Percentiles rank a stretch among this genome's conserved stretches.
Evolutionary conservation across 2,329 filamentous ascomycete genomes (phyloP).

Genomic region (Fusarium xylarioides): DNA sequence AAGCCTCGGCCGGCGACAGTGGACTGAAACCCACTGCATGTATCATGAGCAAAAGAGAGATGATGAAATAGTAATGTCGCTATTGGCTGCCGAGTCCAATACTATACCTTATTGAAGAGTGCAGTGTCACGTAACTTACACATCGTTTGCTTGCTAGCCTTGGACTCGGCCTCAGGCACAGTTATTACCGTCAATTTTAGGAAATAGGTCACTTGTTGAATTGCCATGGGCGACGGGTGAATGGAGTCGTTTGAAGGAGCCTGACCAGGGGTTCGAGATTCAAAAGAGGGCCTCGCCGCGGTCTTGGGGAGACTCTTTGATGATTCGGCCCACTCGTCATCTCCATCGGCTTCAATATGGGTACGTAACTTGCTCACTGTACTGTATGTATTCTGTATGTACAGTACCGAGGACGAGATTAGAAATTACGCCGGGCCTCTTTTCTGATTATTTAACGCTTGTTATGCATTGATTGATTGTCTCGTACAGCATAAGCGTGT

Average conservation of each 20-base stretch:
- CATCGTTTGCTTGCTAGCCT: slow-evolving; percentile 5
- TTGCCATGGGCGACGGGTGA: slow-evolving; percentile 40
- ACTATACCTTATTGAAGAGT: not conserved
- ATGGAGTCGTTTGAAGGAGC: slow-evolving; percentile 18
- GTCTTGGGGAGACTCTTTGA: slow-evolving; percentile 24
- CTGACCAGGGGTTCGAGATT: slow-evolving; percentile 2
- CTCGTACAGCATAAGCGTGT: slow-evolving; percentile 18
- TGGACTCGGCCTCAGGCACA: slow-evolving; percentile 22
- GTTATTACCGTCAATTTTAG: not conserved
- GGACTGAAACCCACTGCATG: slow-evolving; percentile 10
- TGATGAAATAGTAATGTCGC: slow-evolving; percentile 9
- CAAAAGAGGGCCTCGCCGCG: slow-evolving; percentile 22
- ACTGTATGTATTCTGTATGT: not conserved
- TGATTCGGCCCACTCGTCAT: slow-evolving; percentile 41
- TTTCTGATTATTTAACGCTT: not conserved
- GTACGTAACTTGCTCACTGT: not conserved
- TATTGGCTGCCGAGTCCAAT: slow-evolving; percentile 21
- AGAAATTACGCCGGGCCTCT: slow-evolving; percentile 1
- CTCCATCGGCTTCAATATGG: slow-evolving; percentile 33
- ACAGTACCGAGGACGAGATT: not conserved
- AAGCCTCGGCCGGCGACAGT: slow-evolving; percentile 22
- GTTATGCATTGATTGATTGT: slow-evolving; percentile 18
- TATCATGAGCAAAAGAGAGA: not conserved
- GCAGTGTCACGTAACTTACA: slow-evolving; percentile 25
- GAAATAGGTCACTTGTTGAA: slow-evolving; percentile 19